These are phyloP conservation scores for Cladosporium cucumerinum DNA, from an alignment of 2,329 filamentous ascomycete genomes.

Conservation along the genomic window DNA sequence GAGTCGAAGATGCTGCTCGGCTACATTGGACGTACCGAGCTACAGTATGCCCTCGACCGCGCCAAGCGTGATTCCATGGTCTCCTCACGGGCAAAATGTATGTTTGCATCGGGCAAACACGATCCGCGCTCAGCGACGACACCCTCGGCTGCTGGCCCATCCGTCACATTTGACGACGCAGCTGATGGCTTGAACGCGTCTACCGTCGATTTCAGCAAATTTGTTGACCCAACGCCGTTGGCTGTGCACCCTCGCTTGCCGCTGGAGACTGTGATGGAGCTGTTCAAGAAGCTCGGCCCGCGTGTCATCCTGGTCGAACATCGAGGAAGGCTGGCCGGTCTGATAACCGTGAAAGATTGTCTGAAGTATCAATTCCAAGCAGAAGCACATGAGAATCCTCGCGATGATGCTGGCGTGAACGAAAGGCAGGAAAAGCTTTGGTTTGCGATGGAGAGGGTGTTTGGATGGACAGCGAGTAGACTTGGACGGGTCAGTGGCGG, in stretches of 20 bases:
- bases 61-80: conserved; percentile 66
- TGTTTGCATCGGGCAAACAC: conserved; percentile 57
- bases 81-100: conserved; percentile 67
- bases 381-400: conserved; percentile 75
- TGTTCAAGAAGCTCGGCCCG: conserved; percentile 97
- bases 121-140: conserved; percentile 28
- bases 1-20: conserved; percentile 72
- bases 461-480: conserved; percentile 28
- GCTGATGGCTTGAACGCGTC: conserved; percentile 55
- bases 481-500: conserved; percentile 17
- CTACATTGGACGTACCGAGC: conserved; percentile 88
- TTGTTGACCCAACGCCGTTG: conserved; percentile 84
- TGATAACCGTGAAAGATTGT: conserved; percentile 96
- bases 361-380: conserved; percentile 96
- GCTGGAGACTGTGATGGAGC: conserved; percentile 95
- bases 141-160: conserved; percentile 33
- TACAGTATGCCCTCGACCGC: conserved; percentile 84
- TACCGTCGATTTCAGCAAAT: conserved; percentile 75
- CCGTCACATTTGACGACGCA: conserved; percentile 58
- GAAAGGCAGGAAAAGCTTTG: conserved; percentile 65
- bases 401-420: conserved; percentile 53
- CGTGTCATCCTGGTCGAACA: conserved; percentile 91
- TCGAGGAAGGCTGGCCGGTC: conserved; percentile 73
- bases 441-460: conserved; percentile 38
- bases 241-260: conserved; percentile 87